Base-by-base conservation (phyloP, 345 rosid genomes). In the Corchorus olitorius region DNA sequence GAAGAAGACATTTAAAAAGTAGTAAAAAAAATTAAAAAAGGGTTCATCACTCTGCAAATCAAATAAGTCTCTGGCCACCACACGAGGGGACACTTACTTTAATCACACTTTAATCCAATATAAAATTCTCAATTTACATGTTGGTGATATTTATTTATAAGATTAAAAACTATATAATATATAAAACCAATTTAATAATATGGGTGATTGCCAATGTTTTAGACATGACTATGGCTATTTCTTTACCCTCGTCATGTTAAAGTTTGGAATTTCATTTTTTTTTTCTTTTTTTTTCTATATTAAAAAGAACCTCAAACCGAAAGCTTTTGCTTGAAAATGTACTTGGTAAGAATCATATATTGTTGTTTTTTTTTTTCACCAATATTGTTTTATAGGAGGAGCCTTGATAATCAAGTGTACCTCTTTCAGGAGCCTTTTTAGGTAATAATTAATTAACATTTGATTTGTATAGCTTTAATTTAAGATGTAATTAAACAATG, bases 11-110 rank as follows among this genome's bases (percentile, higher is more conserved):
- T 6, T 45, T 15, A 5, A 59, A 39, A 39, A 39, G 6, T 39
- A 27, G 27, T 39, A 39, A 39, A 39, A 39, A 39, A 6, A 59
- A 12, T 3, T 3, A 12, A 66, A 17, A 65, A 43, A 37, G 22
- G 1, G 52, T 50, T 66, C 34, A 59, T 59, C 43, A 67, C 69
- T 22, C 34, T 16, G 76, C 54, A 64, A 22, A 64, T 35, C 20
- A 65, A 35, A 37, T 59, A 77, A 65, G 5, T 39, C 43, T 69
- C 45, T 41, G 45, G 78, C 70, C 85, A 72, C 79, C 78, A 53
- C 82, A 80, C 82, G 81, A 76, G 76, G 75, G 81, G 75, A 43
- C 77, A n/a, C 17, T 37, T 8, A 66, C 81, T 76, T 76, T 79
- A 12, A 70, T n/a, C 68, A 53, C 43, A 54, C 60, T 73, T 66